These are phyloP conservation scores for Blastobotrys indianensis DNA, from an alignment of 1,139 yeast genomes.

Conservation along the genomic window DNA sequence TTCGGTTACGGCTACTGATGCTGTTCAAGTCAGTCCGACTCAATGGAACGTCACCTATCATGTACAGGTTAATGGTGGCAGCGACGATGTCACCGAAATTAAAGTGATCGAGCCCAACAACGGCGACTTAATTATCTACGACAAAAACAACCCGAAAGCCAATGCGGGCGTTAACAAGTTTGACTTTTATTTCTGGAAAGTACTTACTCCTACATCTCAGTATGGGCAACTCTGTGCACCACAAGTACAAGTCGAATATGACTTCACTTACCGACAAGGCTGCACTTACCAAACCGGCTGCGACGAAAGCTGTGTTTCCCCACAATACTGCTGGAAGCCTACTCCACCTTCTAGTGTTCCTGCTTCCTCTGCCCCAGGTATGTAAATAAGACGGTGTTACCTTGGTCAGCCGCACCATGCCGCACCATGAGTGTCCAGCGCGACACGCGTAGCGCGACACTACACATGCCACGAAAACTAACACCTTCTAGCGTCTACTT, in stretches of 20 bases:
- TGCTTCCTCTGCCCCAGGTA: slow-evolving; percentile 3
- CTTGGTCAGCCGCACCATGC: background rate
- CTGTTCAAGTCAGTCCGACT: background rate
- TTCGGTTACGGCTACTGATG: slow-evolving; percentile 3
- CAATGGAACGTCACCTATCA: slow-evolving; percentile 9
- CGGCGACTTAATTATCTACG: slow-evolving; percentile 5
- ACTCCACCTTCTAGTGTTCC: slow-evolving; percentile 5
- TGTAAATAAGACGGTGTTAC: background rate
- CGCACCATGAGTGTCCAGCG: too few species aligned
- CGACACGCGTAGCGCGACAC: too few species aligned
- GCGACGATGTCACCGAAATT: background rate
- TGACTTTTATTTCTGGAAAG: slow-evolving; percentile 12
- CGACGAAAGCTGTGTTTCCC: slow-evolving; percentile 10
- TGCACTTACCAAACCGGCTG: slow-evolving; percentile 14
- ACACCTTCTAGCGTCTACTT: too few species aligned
- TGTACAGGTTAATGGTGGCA: slow-evolving; percentile 5
- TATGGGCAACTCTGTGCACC: slow-evolving; percentile 15
- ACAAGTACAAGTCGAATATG: slow-evolving; percentile 10
- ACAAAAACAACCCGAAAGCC: background rate
- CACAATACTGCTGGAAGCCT: slow-evolving; percentile 14
- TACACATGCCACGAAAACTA: background rate
- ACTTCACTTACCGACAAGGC: slow-evolving; percentile 9
- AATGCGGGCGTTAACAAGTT: slow-evolving; percentile 9
- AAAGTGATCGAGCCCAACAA: slow-evolving; percentile 2
- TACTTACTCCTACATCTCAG: slow-evolving; percentile 3